Base-by-base conservation (phyloP, 768 basidiomycete genomes). In the Paxillus involutus region DNA sequence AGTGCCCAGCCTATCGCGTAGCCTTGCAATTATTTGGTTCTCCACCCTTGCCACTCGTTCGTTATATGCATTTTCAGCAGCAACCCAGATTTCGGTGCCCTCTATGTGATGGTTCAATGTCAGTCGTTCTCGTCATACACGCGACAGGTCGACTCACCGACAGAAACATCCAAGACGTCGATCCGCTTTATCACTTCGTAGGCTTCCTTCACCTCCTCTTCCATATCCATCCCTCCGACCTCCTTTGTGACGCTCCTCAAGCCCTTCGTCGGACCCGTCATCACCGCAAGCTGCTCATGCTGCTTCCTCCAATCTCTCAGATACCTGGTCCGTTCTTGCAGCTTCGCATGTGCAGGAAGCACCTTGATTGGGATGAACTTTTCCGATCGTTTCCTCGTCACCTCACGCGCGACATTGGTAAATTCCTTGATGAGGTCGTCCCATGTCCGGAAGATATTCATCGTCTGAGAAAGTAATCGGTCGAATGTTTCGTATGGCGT, bases 351-450 rank as follows among this genome's bases (percentile, higher is more conserved):
- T 1, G 92, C 95, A 9, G 93, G 85, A 12, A 80, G 77, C 43
- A 99, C 88, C 73, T 97, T 97, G 78, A 98, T 98, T 6, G 94
- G 95, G 55, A 98, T 95, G 72, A 98, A 98, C 71, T 87, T 88
- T 66, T 98, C 97, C 32, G 76, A 77, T 8, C 96, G 83, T 72
- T 93, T 91, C 53, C 94, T 77, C 44, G 91, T 94, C 43, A 97
- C 88, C 63, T 98, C 97, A 57, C 97, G 83, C 8, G 92, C 92
- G 37, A 94, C 89, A 62, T 90, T 91, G 9, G 91, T 94, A 59
- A 95, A 94, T 63, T 94, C 93, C 68, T 94, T 94, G 74, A 94
- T 88, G 49, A 80, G 75, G 59, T 91, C 92, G 70, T 94, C 92
- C 93, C 93, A 95, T 0, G 86, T 86, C 12, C 82, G 78, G 76